Evolutionary conservation across 495 filamentous ascomycete species (phyloP), one percentile per base, ranked within the genome.

Genomic region (Oleoguttula mirabilis): DNA sequence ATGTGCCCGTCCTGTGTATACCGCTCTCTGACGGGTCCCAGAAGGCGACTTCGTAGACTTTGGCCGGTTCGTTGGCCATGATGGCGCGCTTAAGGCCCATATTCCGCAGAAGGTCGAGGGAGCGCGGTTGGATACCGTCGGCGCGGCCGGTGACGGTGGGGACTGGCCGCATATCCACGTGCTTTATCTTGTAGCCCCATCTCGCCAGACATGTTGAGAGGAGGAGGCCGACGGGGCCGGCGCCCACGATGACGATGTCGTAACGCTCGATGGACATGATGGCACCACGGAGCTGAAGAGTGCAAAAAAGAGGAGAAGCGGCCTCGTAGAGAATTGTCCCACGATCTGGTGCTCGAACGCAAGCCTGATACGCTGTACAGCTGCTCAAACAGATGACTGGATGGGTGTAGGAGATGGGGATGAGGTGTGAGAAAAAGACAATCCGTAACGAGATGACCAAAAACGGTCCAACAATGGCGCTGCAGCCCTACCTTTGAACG

Each of bases 161-260:
- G 36, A 73, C 68, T 0, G 73, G 66, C 16, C 76, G 68, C 55
- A 79, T 79, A 58, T 81, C 76, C 49, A 80, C 73, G 51, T 77
- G 69, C 61, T 76, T 80, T 49, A 79, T 76, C 50, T 72, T 76
- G 64, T 79, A 79, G 14, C 75, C 75, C 73, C 73, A 79, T 55
- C 76, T 64, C 33, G 71, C 73, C 48, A 81, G 78, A 61, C 81
- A 86, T 14, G 85, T 80, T n/a, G 82, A 86, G 11, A 94, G 71
- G 55, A 88, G 73, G 39, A 92, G 71, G 30, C 86, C 87, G 21
- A 84, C 84, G n/a, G 87, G 85, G 23, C 86, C 85, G 36, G 86
- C 87, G 45, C 86, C 86, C 43, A 94, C 68, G 54, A 94, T 86
- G 54, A 92, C 84, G 45, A 81, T 75, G 52, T 84, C 79, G 59